Base-by-base conservation (phyloP, 176 grass and related monocot species). In the Neostapfia colusana region DNA sequence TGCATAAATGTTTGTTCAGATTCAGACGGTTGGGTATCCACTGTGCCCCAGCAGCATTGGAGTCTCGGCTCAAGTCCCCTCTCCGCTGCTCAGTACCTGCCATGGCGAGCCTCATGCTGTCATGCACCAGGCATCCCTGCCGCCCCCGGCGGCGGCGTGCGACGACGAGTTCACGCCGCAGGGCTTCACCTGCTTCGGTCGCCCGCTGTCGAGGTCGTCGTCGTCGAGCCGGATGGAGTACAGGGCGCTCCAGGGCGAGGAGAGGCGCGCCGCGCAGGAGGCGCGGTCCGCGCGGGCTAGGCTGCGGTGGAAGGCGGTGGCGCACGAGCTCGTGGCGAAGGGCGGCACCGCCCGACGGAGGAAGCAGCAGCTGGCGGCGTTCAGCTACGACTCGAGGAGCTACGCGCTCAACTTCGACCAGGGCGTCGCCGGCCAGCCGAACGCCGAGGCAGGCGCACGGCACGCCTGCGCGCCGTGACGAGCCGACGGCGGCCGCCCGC, bases 361-460 rank as follows among this genome's bases (percentile, higher is more conserved):
- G 66, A 72, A 62, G 43, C 44, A 74, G 41, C 74, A 64, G 60
- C 61, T 51, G n/a, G 75, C 63, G 11, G 81, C 62, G 26, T 83
- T 88, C 81, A 88, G 81, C 86, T 83, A 88, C 75, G 86, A 88
- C 86, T 88, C 86, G 36, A 53, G 78, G 69, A 88, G 86, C 75
- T 88, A 88, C 75, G 86, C 86, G 75, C 86, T 88, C 69, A 88
- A 88, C 81, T 88, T 88, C 86, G 86, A 88, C 81, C 81, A 79
- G 49, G 63, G 75, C 63, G 67, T 48, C 67, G 75, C 43, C 75
- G 18, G 7, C 2, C 8, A 24, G 62, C 40, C 40, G 67, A 62
- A 17, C 11, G 67, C 60, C 31, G 83, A 73, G 15, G 50, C 50
- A 10, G 46, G 24, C 42, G 46, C 13, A 23, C 57, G 12, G 25